A percentile compares a stretch with the other conserved stretches of the same genome.
Evolutionary conservation across 192 early-diverging fungal species (phyloP).

Genomic region (Anaeromyces robustus): DNA sequence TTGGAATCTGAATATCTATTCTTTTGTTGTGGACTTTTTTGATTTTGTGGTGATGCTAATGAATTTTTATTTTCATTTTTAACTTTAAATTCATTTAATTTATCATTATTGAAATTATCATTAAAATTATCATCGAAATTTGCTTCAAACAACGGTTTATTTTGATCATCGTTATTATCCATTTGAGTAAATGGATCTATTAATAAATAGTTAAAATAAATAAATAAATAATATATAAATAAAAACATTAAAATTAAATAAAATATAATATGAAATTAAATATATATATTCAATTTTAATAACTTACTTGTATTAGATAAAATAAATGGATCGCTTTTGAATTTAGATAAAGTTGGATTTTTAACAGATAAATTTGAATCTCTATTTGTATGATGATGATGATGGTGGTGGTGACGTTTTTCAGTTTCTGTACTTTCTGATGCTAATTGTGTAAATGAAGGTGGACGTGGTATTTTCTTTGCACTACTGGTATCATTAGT

Average conservation of each 20-base stretch:
- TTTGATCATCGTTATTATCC: background rate
- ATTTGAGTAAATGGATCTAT: too few species aligned
- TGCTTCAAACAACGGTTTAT: background rate
- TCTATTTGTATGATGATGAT: background rate
- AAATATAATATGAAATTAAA: too few species aligned
- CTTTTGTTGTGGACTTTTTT: background rate
- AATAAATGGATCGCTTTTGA: background rate
- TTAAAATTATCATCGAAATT: background rate
- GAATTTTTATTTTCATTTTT: background rate
- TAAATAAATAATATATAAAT: too few species aligned
- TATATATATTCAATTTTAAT: too few species aligned
- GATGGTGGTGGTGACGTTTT: too few species aligned
- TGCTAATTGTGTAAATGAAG: background rate
- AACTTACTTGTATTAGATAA: background rate
- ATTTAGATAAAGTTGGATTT: background rate
- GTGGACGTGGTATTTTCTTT: background rate
- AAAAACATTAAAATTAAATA: too few species aligned
- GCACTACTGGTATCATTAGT: background rate
- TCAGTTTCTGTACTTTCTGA: background rate
- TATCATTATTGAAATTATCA: background rate
- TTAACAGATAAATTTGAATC: background rate
- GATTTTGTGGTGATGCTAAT: background rate
- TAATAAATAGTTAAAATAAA: too few species aligned
- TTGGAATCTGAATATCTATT: background rate
- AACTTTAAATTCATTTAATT: background rate